Base-by-base conservation (phyloP, 805 yeast species). In the Henningerozyma blattae region DNA sequence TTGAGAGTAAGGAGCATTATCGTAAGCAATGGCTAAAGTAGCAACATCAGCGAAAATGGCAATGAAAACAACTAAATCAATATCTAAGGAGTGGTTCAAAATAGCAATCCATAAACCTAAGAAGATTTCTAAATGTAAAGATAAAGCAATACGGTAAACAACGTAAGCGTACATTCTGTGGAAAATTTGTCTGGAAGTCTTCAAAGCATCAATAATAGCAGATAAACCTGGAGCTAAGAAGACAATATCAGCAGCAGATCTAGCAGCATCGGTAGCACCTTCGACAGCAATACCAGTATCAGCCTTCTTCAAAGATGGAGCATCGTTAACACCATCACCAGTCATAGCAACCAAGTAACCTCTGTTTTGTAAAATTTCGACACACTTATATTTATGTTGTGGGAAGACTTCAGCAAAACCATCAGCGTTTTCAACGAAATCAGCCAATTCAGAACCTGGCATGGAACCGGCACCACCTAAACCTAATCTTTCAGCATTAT, bases 331-430 rank as follows among this genome's bases (percentile, higher is more conserved):
- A 81, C 95, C 95, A 62, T 85, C 95, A 81, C 95, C 95, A 72
- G 95, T 85, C 95, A 85, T 85, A 66, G 95, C 95, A 69, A 86
- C 94, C 68, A 85, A 75, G 78, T 81, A 84, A 67, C 95, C 95
- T 75, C 94, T 79, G 62, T 79, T 74, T 74, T 85, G 95, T 65
- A 85, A 75, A 62, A 84, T 83, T 70, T 84, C 94, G 65, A 85
- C 95, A 58, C 87, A 94, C 61, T 80, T 83, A 72, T 80, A 84
- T 71, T 85, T 85, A 72, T 85, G 95, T 73, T 85, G 94, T 51
- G 95, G 95, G 91, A 85, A 85, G 60, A 85, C 95, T 72, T 85
- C 95, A 64, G 95, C 95, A 64, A 85, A 85, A 73, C 95, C 95
- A 71, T 85, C 95, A 47, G 95, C 95, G 59, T 83, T 85, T 71